Percentiles rank a stretch among this genome's conserved stretches.
Conservation (phyloP, 148 eudicot species). For the Persicaria tinctoria region DNA sequence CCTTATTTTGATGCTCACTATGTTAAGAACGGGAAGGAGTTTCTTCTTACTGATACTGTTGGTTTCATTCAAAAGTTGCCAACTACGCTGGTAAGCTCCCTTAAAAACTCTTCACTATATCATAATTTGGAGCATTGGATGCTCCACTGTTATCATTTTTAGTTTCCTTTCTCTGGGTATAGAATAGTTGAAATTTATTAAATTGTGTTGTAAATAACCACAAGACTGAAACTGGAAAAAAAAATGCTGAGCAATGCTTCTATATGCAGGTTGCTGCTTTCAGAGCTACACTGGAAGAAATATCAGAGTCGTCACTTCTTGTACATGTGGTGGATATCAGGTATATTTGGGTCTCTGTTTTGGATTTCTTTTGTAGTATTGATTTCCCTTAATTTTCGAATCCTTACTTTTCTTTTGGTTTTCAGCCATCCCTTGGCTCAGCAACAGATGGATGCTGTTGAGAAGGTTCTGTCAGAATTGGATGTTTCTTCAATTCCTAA, state of each 20-base stretch:
- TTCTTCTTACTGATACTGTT: conserved; percentile 90
- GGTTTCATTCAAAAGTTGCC: conserved; percentile 97
- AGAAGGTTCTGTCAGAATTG: conserved; percentile 71
- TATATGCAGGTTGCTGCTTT: conserved; percentile 88
- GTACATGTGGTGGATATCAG: conserved; percentile 97
- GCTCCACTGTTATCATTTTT: background rate
- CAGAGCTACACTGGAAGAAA: conserved; percentile 96
- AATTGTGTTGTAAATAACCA: background rate
- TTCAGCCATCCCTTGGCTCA: conserved; percentile 89
- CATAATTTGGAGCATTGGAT: background rate
- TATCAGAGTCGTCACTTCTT: conserved; percentile 82
- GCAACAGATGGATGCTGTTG: conserved; percentile 81
- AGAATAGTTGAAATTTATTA: background rate
- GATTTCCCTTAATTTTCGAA: conserved; percentile 3
- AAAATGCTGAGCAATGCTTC: conserved; percentile 7
- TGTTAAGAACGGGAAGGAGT: conserved; percentile 85
- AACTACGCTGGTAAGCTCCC: conserved; percentile 58
- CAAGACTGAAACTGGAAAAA: background rate
- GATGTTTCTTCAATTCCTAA: conserved; percentile 71
- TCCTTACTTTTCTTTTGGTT: conserved; percentile 13
- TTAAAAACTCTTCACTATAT: background rate
- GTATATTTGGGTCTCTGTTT: conserved; percentile 22
- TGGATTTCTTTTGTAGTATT: background rate
- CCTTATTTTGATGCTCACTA: conserved; percentile 12
- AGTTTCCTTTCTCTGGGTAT: background rate